Conservation (phyloP, 495 filamentous ascomycete species). For the Penicillium odoratum region DNA sequence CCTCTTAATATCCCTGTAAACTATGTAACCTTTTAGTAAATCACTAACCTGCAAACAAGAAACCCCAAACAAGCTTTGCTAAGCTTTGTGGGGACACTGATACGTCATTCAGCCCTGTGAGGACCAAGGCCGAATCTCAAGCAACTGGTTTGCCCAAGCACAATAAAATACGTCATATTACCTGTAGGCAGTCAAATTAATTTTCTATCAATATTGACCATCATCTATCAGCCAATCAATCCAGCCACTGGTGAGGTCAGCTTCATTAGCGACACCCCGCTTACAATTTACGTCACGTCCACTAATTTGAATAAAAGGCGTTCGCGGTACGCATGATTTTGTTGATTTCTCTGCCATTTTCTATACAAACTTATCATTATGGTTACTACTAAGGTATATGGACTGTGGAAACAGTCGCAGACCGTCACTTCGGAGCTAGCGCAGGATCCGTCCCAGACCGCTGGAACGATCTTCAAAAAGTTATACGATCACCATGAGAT, state of each 20-base stretch:
- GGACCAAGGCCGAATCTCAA: not conserved
- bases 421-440: constrained; percentile 7
- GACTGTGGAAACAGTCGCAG: constrained; percentile 2
- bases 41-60: not conserved
- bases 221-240: not conserved
- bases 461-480: not conserved
- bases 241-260: not conserved
- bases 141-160: not conserved
- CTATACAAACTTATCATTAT: not conserved
- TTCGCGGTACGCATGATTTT: not conserved
- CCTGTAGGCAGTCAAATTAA: constrained; percentile 1
- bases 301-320: not conserved
- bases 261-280: not conserved
- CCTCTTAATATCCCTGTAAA: too few species aligned
- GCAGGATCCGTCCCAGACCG: constrained; percentile 2
- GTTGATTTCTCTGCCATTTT: not conserved
- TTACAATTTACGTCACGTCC: constrained; percentile 1
- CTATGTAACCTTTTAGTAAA: too few species aligned
- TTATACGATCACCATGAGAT: constrained; percentile 4
- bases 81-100: constrained; percentile 9
- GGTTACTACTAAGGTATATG: constrained; percentile 8
- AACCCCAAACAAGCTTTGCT: constrained; percentile 9
- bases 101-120: constrained; percentile 6
- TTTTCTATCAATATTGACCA: not conserved
- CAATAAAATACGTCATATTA: not conserved